Base-by-base conservation (phyloP, 179 eudicot genomes). In the Silene coronaria region DNA sequence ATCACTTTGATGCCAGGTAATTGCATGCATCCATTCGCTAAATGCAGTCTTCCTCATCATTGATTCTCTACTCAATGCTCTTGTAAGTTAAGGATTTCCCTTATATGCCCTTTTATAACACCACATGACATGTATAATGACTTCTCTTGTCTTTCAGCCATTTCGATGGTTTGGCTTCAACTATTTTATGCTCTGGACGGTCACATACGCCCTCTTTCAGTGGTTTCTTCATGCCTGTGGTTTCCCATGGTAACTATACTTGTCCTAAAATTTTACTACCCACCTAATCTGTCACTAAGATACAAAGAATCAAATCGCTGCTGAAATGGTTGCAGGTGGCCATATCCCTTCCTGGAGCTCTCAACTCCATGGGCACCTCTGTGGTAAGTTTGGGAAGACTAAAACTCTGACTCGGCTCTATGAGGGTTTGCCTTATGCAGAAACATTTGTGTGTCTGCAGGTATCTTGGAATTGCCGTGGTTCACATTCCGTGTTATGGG, bases 291-390 rank as follows among this genome's bases (percentile, higher is more conserved):
- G 21, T 53, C 58, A 14, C 19, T 53, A 53, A 28, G 7, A 34
- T 32, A 22, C 7, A 19, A 16, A 23, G 6, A 70, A 62, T 51
- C n/a, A 36, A n/a, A 11, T 7, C 69, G 38, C 70, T 16, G 51
- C 9, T 63, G 28, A 48, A 23, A 21, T 62, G 21, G 21, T 76
- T 76, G 78, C 83, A 93, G 98, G 98, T 93, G 98, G 98, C 98
- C 98, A 27, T 91, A 94, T 78, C 98, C 98, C 38, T 94, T 91
- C 81, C 88, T 94, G 7, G 98, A 94, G 70, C 90, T 94, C 62
- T 70, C 91, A 55, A 91, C 91, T 59, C 91, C 97, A n/a, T 84
- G 79, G 84, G 98, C 97, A 4, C 98, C 98, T 42, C 68, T 90
- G 27, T 94, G 98, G 98, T 94, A 89, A 77, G 46, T 53, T 6